Conservation (phyloP, 2,329 filamentous ascomycete species). For the Claviceps citrina region DNA sequence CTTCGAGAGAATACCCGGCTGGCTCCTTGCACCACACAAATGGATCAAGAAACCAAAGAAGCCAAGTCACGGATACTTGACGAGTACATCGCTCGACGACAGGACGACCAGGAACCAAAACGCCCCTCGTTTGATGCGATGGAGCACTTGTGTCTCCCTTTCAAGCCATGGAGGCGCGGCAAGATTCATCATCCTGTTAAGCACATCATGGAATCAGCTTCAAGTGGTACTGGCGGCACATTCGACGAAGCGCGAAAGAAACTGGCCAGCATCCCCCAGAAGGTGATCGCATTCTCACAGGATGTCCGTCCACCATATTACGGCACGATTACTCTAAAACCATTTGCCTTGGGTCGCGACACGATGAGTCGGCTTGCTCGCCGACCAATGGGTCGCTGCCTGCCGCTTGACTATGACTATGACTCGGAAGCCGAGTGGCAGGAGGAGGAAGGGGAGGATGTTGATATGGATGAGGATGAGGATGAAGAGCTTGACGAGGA, state of each 20-base stretch:
- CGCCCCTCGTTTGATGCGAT: constrained; percentile 27
- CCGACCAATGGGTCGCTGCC: constrained; percentile 36
- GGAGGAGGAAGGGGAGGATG: constrained; percentile 54
- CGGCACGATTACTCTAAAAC: constrained; percentile 53
- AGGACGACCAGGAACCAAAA: constrained; percentile 24
- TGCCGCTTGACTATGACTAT: constrained; percentile 65
- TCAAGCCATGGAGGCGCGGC: constrained; percentile 27
- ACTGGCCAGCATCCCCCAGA: constrained; percentile 44
- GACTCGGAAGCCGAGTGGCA: constrained; percentile 82
- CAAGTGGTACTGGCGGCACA: constrained; percentile 22
- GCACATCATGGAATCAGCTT: constrained; percentile 42
- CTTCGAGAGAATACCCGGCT: constrained; percentile 58
- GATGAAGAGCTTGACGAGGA: constrained; percentile 58
- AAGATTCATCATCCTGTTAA: constrained; percentile 37
- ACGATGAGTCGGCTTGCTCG: constrained; percentile 37
- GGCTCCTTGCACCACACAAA: constrained; percentile 41
- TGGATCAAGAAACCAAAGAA: constrained; percentile 42
- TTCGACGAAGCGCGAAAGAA: constrained; percentile 21
- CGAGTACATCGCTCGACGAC: constrained; percentile 32
- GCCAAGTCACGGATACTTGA: constrained; percentile 37
- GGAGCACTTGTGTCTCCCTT: constrained; percentile 30
- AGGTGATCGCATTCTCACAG: constrained; percentile 45
- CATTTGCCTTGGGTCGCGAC: constrained; percentile 26
- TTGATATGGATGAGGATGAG: constrained; percentile 49
- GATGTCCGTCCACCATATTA: constrained; percentile 56